Percentiles rank a stretch among this genome's conserved stretches.
Conservation (phyloP, 345 rosid species). For the Aegle marmelos region DNA sequence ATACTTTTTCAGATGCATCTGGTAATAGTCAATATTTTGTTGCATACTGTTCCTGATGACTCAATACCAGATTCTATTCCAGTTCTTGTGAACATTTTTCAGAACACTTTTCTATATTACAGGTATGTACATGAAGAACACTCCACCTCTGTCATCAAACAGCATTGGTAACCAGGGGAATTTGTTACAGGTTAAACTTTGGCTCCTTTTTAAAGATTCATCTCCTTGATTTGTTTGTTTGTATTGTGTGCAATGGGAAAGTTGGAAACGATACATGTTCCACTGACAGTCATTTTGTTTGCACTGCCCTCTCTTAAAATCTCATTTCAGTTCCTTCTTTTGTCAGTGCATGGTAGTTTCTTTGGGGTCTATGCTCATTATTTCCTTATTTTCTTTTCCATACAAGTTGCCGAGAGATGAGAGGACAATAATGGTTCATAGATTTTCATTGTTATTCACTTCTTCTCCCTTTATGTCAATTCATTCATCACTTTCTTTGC, state of each 20-base stretch:
- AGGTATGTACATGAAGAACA: slow-evolving; percentile 69
- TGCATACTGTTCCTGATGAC: background rate
- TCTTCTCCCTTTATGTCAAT: background rate
- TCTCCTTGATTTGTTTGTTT: background rate
- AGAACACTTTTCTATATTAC: slow-evolving; percentile 13
- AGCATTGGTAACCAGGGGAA: slow-evolving; percentile 56
- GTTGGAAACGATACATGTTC: background rate
- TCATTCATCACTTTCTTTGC: background rate
- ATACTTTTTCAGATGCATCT: slow-evolving; percentile 50
- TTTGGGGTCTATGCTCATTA: background rate
- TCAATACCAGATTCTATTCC: slow-evolving; percentile 3
- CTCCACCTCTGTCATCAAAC: slow-evolving; percentile 58
- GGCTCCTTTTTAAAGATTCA: background rate
- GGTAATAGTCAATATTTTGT: slow-evolving; percentile 32
- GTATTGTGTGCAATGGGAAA: background rate
- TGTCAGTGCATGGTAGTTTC: background rate
- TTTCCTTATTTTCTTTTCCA: background rate
- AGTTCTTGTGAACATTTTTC: slow-evolving; percentile 1
- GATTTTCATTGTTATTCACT: background rate
- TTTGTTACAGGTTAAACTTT: slow-evolving; percentile 61
- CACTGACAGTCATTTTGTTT: background rate
- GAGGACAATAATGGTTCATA: background rate
- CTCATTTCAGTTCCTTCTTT: background rate
- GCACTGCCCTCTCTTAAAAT: background rate
- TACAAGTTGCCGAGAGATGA: background rate